phyloP scores from a whole-genome alignment of 768 basidiomycete genomes.

The Amanita rimosa region DNA sequence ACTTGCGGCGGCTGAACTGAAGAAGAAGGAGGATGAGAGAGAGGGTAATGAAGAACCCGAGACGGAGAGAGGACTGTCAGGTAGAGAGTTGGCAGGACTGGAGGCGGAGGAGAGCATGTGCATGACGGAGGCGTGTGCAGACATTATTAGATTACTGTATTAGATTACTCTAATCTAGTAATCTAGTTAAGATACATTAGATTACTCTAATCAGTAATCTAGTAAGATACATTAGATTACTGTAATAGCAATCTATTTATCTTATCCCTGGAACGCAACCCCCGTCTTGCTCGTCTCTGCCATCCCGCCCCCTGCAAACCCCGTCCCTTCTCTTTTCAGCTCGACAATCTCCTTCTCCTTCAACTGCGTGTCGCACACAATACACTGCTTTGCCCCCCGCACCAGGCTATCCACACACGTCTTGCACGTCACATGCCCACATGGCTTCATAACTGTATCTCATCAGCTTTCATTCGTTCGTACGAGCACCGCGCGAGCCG shows the following conservation, averaged over 20 bases:
- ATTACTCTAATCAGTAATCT: too few species aligned
- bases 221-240: too few species aligned
- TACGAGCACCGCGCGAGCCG: constrained; percentile 15
- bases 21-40: constrained; percentile 67
- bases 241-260: too few species aligned
- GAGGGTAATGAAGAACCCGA: constrained; percentile 65
- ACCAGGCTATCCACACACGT: constrained; percentile 86
- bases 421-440: constrained; percentile 87
- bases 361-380: constrained; percentile 68
- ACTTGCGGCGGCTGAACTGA: constrained; percentile 61
- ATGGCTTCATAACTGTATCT: constrained; percentile 63
- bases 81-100: constrained; percentile 26
- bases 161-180: too few species aligned
- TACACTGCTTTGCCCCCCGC: constrained; percentile 67
- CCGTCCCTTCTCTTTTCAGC: constrained; percentile 88
- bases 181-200: too few species aligned
- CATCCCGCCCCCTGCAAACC: constrained; percentile 89
- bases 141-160: too few species aligned
- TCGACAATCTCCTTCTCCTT: constrained; percentile 69
- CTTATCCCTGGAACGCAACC: constrained; percentile 69
- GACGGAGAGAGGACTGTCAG: constrained; percentile 49
- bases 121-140: too few species aligned
- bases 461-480: not conserved
- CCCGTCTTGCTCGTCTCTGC: constrained; percentile 80
- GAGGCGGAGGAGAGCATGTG: not conserved